Evolutionary conservation across 2,329 filamentous ascomycete species (phyloP).

Genomic region (Fusarium brevicatenulatum): DNA sequence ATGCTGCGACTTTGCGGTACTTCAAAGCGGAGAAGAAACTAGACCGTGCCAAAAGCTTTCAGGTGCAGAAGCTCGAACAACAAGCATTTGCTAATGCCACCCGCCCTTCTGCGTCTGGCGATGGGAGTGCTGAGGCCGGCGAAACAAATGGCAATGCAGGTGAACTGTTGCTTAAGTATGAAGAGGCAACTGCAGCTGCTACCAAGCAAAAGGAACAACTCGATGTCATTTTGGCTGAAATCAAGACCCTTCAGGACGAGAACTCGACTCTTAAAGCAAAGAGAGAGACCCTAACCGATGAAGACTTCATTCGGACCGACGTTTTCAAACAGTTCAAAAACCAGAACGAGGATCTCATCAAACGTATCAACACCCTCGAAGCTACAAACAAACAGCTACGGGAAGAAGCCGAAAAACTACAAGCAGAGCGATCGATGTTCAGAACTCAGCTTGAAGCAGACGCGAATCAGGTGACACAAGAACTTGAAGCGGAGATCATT

Average conservation of each 20-base stretch:
- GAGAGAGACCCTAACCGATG: constrained; percentile 81
- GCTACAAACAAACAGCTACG: constrained; percentile 85
- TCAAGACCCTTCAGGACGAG: constrained; percentile 78
- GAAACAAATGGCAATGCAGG: constrained; percentile 67
- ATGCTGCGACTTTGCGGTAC: constrained; percentile 88
- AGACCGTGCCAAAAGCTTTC: constrained; percentile 86
- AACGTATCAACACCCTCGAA: constrained; percentile 90
- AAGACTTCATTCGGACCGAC: constrained; percentile 92
- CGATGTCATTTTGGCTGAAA: constrained; percentile 80
- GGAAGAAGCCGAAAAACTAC: constrained; percentile 85
- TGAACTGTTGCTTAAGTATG: constrained; percentile 79
- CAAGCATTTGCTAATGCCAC: constrained; percentile 80
- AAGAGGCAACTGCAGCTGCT: constrained; percentile 79
- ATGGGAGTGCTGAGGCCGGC: constrained; percentile 61
- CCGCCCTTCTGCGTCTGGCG: constrained; percentile 54
- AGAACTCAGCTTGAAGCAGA: constrained; percentile 85
- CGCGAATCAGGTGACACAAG: constrained; percentile 74
- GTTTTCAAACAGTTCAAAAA: constrained; percentile 91
- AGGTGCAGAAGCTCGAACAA: constrained; percentile 91
- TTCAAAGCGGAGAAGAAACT: constrained; percentile 96
- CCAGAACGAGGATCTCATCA: constrained; percentile 92
- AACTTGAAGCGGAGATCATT: constrained; percentile 84
- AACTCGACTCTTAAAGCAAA: constrained; percentile 77
- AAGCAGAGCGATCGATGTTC: constrained; percentile 85
- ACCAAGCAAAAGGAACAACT: constrained; percentile 91